Base-by-base conservation (phyloP, 495 filamentous ascomycete species). In the Penicillium cosmopolitanum region DNA sequence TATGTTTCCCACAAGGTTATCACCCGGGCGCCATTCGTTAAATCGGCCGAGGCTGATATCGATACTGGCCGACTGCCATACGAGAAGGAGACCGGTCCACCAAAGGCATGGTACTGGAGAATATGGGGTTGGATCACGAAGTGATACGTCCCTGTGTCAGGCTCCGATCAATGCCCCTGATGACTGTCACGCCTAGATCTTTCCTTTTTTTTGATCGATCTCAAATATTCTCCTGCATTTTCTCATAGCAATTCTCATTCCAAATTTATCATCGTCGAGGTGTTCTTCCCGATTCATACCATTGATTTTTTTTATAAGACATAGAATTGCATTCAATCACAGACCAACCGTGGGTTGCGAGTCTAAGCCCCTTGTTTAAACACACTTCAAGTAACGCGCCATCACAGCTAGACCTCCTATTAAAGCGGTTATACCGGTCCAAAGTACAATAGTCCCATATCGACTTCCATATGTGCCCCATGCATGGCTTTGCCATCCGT, bases 1-100 rank as follows among this genome's bases (percentile, higher is more conserved):
- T 84, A 78, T 51, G 21, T 76, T 0, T 80, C 77, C 1, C 83
- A 85, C 68, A 87, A 87, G 66, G 15, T 81, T 3, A 57, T 74
- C 47, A 66, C 64, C 46, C 58, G 73, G 36, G 66, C 74, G 2
- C 50, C 58, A 8, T 73, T 78, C 53, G 67, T 77, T 28, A 50
- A 52, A 12, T 11, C 65, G 1, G 50, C 57, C 51, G 73, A 80
- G 54, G 78, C 73, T 3, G 78, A 81, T 70, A 56, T 80, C 19
- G 66, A 71, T 44, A 75, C 74, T 15, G 78, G 78, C n/a, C 64
- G 69, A 15, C 36, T 71, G 33, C 65, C 72, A 35, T 75, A 69
- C 31, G 61, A 63, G 51, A 74, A 73, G 62, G 63, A 71, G 50
- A 40, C 53, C 1, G 64, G 52, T 7, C 55, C 70, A 1, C 74